A percentile compares a stretch with the other conserved stretches of the same genome.
Evolutionary conservation across 768 basidiomycete genomes (phyloP).

Genomic region (Candolleomyces eurysporus): DNA sequence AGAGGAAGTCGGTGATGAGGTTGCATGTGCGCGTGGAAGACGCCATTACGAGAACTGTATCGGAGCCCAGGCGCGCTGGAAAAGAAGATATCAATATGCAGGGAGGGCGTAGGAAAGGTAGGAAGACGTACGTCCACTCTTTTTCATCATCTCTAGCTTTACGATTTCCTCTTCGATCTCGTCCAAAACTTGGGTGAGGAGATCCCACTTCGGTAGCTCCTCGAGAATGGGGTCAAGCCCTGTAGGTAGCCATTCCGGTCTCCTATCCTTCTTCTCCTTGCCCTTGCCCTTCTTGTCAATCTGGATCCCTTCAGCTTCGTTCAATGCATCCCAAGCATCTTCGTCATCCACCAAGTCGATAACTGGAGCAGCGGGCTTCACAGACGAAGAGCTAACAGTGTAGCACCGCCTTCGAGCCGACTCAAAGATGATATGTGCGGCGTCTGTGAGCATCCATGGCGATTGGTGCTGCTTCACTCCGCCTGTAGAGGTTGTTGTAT

Average conservation of each 20-base stretch:
- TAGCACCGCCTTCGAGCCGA: slow-evolving; percentile 83
- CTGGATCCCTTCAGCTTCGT: slow-evolving; percentile 51
- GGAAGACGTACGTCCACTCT: slow-evolving; percentile 20
- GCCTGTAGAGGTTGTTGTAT: slow-evolving; percentile 45
- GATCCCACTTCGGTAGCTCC: slow-evolving; percentile 92
- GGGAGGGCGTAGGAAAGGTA: neutral
- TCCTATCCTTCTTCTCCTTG: slow-evolving; percentile 19
- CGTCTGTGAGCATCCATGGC: slow-evolving; percentile 91
- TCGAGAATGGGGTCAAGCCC: slow-evolving; percentile 86
- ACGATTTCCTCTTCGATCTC: slow-evolving; percentile 90
- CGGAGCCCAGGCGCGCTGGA: slow-evolving; percentile 50
- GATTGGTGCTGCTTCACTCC: slow-evolving; percentile 64
- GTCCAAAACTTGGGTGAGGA: slow-evolving; percentile 79
- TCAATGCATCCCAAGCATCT: slow-evolving; percentile 73
- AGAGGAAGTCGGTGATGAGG: slow-evolving; percentile 78
- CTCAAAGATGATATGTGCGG: slow-evolving; percentile 83
- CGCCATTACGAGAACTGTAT: slow-evolving; percentile 87
- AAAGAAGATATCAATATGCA: neutral
- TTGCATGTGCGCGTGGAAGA: slow-evolving; percentile 73
- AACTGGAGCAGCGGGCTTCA: slow-evolving; percentile 12
- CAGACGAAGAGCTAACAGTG: slow-evolving; percentile 31
- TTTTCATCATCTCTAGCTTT: slow-evolving; percentile 46
- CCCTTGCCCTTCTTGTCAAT: slow-evolving; percentile 11
- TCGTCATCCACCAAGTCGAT: slow-evolving; percentile 56
- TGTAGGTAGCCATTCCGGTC: slow-evolving; percentile 66